These are phyloP conservation scores for Rasamsonia emersonii DNA, from an alignment of 2,329 filamentous ascomycete species.

Conservation along the genomic window DNA sequence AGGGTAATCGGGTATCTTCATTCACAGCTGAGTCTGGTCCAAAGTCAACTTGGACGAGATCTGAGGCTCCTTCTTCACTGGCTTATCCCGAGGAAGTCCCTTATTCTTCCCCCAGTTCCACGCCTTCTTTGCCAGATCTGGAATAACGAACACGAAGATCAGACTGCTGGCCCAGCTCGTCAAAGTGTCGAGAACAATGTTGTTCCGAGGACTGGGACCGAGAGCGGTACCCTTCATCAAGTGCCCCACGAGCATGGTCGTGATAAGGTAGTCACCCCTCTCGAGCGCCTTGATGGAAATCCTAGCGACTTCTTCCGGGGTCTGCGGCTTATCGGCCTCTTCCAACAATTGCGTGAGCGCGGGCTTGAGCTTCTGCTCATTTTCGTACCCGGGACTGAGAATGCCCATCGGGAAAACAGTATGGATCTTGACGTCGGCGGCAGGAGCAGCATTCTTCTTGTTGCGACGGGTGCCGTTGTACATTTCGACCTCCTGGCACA, in stretches of 20 bases:
- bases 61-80: no score
- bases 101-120: slow-evolving; percentile 50
- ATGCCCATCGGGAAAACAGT: slow-evolving; percentile 81
- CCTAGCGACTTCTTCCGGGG: slow-evolving; percentile 66
- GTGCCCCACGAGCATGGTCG: slow-evolving; percentile 63
- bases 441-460: slow-evolving; percentile 31
- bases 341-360: slow-evolving; percentile 71
- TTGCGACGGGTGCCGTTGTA: slow-evolving; percentile 60
- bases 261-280: slow-evolving; percentile 68
- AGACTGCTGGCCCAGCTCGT: slow-evolving; percentile 46
- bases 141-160: slow-evolving; percentile 48
- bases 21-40: no score
- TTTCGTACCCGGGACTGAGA: slow-evolving; percentile 61
- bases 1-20: no score
- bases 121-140: slow-evolving; percentile 50
- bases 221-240: slow-evolving; percentile 57
- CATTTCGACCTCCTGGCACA: slow-evolving; percentile 74
- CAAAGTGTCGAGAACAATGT: slow-evolving; percentile 45
- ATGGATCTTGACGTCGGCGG: slow-evolving; percentile 68
- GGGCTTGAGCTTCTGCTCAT: slow-evolving; percentile 73
- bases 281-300: slow-evolving; percentile 66
- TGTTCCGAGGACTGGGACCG: slow-evolving; percentile 46
- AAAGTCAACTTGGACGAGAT: no score
- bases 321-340: slow-evolving; percentile 70
- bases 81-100: no score